These are phyloP conservation scores for Nicotiana tabacum DNA, from an alignment of 257 asterid genomes.

Conservation along the genomic window DNA sequence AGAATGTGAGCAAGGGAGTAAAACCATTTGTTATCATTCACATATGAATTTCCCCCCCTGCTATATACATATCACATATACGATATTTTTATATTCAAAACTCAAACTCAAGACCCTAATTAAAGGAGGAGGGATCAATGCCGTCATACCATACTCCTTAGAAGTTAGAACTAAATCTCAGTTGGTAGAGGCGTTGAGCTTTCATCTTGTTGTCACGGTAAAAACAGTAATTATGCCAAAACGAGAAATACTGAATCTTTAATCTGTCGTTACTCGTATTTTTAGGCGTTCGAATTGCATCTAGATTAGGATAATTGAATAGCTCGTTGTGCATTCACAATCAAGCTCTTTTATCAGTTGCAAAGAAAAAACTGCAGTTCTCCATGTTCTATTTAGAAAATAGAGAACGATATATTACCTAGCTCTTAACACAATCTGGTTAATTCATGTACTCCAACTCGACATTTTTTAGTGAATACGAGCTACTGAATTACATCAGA, in stretches of 20 bases:
- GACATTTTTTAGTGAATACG: not conserved
- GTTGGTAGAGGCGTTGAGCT: not conserved
- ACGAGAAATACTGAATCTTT: not conserved
- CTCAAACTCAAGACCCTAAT: not conserved
- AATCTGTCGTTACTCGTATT: not conserved
- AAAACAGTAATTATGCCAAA: not conserved
- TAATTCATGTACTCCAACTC: not conserved
- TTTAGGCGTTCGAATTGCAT: not conserved
- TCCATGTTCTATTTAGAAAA: not conserved
- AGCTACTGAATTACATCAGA: not conserved
- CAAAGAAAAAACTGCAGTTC: not conserved
- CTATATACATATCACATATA: too few species aligned
- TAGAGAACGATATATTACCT: not conserved
- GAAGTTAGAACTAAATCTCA: too few species aligned
- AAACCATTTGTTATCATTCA: too few species aligned
- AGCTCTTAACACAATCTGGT: not conserved
- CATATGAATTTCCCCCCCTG: too few species aligned
- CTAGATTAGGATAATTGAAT: not conserved
- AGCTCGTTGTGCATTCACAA: not conserved
- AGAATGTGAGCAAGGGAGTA: too few species aligned
- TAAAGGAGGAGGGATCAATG: not conserved
- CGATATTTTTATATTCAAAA: not conserved
- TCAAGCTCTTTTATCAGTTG: not conserved
- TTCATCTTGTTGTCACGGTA: not conserved
- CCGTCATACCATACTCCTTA: not conserved